phyloP scores from a whole-genome alignment of 2,329 filamentous ascomycete genomes.

The Claviceps purpurea region DNA sequence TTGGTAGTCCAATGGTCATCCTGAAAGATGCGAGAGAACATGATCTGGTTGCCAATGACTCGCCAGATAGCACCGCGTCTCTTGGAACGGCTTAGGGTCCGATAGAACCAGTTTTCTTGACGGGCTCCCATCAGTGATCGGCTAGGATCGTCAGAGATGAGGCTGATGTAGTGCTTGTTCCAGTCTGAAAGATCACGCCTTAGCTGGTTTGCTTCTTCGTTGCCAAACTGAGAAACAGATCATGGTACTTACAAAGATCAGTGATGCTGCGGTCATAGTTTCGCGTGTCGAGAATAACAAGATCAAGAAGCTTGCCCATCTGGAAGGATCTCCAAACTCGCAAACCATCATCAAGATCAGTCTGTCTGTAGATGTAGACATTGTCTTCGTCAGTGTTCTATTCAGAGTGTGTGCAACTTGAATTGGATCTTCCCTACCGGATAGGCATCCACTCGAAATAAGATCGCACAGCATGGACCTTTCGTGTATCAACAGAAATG shows the following conservation, averaged over 20 bases:
- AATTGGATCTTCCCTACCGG: constrained; percentile 10
- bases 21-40: constrained; percentile 43
- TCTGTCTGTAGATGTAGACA: constrained; percentile 25
- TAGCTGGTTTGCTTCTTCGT: constrained; percentile 2
- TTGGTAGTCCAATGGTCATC: constrained; percentile 19
- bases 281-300: constrained; percentile 56
- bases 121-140: constrained; percentile 57
- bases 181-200: constrained; percentile 17
- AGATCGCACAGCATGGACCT: constrained; percentile 59
- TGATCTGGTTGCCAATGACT: constrained; percentile 56
- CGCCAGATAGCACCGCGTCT: constrained; percentile 56
- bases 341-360: constrained; percentile 56
- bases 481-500: constrained; percentile 57
- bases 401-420: not conserved
- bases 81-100: constrained; percentile 41
- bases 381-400: not conserved
- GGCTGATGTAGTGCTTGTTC: constrained; percentile 48
- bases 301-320: constrained; percentile 51
- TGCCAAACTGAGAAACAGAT: not conserved
- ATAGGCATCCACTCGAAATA: constrained; percentile 48
- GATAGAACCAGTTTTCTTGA: constrained; percentile 66
- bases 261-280: constrained; percentile 57
- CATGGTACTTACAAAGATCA: constrained; percentile 15
- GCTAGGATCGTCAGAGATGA: constrained; percentile 51
- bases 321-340: constrained; percentile 55